phyloP scores from a whole-genome alignment of 441 rosid species.

The Erysimum pusillum region DNA sequence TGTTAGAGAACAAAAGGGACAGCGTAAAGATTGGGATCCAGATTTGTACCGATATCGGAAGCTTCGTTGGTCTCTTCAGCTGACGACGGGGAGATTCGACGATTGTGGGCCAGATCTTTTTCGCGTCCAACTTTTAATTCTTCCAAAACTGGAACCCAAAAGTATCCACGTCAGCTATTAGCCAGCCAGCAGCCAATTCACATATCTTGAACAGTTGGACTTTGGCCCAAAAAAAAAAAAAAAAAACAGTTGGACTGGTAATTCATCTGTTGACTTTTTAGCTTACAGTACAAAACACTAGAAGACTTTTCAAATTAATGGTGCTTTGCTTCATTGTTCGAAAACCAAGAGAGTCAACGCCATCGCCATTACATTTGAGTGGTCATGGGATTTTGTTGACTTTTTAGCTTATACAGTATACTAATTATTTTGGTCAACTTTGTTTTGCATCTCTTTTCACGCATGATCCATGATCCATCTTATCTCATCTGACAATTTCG shows the following conservation, averaged over 20 bases:
- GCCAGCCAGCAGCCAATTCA: neutral
- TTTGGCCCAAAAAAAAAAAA: too few relatives aligned
- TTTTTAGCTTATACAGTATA: neutral
- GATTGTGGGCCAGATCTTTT: neutral
- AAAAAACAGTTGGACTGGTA: too few relatives aligned
- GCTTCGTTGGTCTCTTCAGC: neutral
- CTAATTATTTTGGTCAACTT: slow-evolving; percentile 20
- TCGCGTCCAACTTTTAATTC: too few relatives aligned
- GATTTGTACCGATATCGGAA: neutral
- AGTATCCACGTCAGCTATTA: neutral
- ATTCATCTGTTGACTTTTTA: neutral
- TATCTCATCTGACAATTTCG: neutral
- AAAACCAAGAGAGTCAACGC: neutral
- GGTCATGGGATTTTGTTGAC: slow-evolving; percentile 21
- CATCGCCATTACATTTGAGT: slow-evolving; percentile 1
- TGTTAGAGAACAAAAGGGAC: neutral
- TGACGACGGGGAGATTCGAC: neutral
- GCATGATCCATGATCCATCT: slow-evolving; percentile 9
- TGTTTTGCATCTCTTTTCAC: slow-evolving; percentile 12
- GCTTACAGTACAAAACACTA: too few relatives aligned
- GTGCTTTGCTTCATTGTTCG: neutral
- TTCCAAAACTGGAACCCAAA: neutral
- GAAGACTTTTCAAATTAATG: too few relatives aligned
- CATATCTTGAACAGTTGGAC: neutral
- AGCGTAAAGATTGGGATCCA: neutral